A percentile compares a stretch with the other conserved stretches of the same genome.
Evolutionary conservation across 768 basidiomycete species (phyloP).

Genomic region (Auriculariales sp.): DNA sequence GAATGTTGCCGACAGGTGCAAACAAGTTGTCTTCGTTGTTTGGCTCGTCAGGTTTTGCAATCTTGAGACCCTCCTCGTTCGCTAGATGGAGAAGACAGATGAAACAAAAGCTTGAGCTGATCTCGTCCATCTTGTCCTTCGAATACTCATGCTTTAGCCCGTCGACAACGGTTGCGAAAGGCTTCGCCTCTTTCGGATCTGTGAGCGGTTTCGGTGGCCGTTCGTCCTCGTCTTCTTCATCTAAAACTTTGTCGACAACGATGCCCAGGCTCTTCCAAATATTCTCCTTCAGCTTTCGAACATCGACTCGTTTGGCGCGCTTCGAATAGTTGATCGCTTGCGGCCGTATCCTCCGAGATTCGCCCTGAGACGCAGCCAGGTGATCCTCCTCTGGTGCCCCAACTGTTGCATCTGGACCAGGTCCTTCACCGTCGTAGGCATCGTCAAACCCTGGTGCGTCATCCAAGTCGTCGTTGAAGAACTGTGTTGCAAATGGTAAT

Average conservation of each 20-base stretch:
- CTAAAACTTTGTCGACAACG: slow-evolving; percentile 25
- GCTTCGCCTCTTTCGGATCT: slow-evolving; percentile 48
- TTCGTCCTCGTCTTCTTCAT: slow-evolving; percentile 24
- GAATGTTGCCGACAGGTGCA: slow-evolving; percentile 11
- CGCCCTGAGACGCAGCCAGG: slow-evolving; percentile 63
- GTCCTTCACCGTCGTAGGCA: slow-evolving; percentile 44
- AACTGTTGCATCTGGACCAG: slow-evolving; percentile 23
- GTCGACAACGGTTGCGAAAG: slow-evolving; percentile 70
- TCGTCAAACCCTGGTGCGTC: slow-evolving; percentile 46
- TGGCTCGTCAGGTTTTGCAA: slow-evolving; percentile 27
- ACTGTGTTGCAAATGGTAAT: slow-evolving; percentile 86
- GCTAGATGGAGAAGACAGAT: slow-evolving; percentile 93
- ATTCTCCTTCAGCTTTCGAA: slow-evolving; percentile 91
- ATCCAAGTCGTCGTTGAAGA: slow-evolving; percentile 88
- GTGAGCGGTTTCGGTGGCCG: slow-evolving; percentile 36
- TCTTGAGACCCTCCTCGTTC: slow-evolving; percentile 87
- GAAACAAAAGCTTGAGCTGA: slow-evolving; percentile 98
- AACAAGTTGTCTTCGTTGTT: slow-evolving; percentile 9
- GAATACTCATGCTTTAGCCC: slow-evolving; percentile 76
- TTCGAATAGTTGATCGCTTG: slow-evolving; percentile 90
- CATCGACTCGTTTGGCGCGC: slow-evolving; percentile 91
- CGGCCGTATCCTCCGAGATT: slow-evolving; percentile 66
- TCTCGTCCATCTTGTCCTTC: slow-evolving; percentile 88
- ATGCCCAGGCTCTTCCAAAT: slow-evolving; percentile 93
- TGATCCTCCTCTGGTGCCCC: slow-evolving; percentile 78